These are phyloP conservation scores for Dioszegia aurantiaca DNA, from an alignment of 768 basidiomycete species.

Conservation along the genomic window DNA sequence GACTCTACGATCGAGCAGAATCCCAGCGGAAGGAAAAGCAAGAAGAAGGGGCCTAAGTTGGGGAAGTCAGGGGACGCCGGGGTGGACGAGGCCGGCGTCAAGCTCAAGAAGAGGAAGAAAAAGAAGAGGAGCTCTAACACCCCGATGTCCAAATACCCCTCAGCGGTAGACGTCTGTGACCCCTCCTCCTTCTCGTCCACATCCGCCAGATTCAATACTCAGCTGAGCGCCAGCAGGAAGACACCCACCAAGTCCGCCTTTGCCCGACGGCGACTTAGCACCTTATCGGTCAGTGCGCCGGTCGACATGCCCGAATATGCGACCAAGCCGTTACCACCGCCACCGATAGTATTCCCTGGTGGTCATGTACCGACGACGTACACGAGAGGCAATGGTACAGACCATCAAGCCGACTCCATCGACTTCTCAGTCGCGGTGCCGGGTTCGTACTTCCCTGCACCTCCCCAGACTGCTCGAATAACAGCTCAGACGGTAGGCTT, in stretches of 20 bases:
- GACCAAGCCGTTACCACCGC: constrained; percentile 1
- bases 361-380: too few species aligned
- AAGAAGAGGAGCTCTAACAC: constrained; percentile 9
- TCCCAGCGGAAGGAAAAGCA: constrained; percentile 6
- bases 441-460: background rate
- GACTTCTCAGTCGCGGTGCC: constrained; percentile 10
- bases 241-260: background rate
- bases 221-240: background rate
- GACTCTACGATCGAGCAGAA: background rate
- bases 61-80: constrained; percentile 12
- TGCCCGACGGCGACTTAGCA: background rate
- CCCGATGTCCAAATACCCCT: background rate
- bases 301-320: background rate
- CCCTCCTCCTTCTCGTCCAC: background rate
- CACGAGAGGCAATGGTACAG: too few species aligned
- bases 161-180: background rate
- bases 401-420: background rate
- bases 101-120: constrained; percentile 10
- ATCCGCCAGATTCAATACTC: background rate
- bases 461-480: background rate
- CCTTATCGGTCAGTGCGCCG: background rate
- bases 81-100: background rate
- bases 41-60: constrained; percentile 20
- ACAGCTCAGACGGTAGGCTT: background rate
- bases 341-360: too few species aligned